Evolutionary conservation across 495 filamentous ascomycete species (phyloP).

Genomic region (Cairneyella variabilis): DNA sequence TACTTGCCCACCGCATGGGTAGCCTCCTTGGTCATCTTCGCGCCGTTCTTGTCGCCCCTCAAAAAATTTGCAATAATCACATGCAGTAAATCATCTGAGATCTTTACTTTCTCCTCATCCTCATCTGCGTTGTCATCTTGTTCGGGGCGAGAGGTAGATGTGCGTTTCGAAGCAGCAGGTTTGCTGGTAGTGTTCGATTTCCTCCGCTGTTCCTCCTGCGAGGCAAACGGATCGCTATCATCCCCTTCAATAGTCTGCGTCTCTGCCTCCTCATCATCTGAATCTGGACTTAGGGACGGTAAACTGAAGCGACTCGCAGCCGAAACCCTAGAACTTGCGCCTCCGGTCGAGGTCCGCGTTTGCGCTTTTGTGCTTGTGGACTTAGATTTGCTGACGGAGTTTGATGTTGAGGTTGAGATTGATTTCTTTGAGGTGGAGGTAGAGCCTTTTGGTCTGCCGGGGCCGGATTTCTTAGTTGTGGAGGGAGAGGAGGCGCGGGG

Average conservation of each 20-base stretch:
- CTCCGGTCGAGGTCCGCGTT: too few species aligned
- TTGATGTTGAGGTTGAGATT: not conserved
- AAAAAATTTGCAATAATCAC: slow-evolving; percentile 77
- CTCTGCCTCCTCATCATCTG: slow-evolving; percentile 3
- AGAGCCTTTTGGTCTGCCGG: slow-evolving; percentile 4
- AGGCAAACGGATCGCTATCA: slow-evolving; percentile 6
- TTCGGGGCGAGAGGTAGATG: not conserved
- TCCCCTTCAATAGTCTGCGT: not conserved
- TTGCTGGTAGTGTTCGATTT: too few species aligned
- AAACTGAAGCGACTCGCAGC: not conserved
- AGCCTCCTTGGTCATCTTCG: slow-evolving; percentile 75
- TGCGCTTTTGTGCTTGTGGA: not conserved
- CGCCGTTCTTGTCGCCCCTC: slow-evolving; percentile 36
- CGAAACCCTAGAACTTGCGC: not conserved
- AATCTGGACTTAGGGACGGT: slow-evolving; percentile 11
- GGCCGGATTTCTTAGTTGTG: not conserved
- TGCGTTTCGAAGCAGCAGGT: slow-evolving; percentile 6
- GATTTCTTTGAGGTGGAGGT: slow-evolving; percentile 6
- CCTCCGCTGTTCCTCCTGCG: not conserved
- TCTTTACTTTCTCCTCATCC: slow-evolving; percentile 32
- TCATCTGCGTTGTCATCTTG: not conserved
- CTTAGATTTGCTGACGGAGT: not conserved
- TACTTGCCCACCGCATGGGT: slow-evolving; percentile 78
- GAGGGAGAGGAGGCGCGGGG: slow-evolving; percentile 7
- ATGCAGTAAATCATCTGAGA: slow-evolving; percentile 72